Base-by-base conservation (phyloP, 1,284 basidiomycete genomes). In the Ustilago xerochloae region DNA sequence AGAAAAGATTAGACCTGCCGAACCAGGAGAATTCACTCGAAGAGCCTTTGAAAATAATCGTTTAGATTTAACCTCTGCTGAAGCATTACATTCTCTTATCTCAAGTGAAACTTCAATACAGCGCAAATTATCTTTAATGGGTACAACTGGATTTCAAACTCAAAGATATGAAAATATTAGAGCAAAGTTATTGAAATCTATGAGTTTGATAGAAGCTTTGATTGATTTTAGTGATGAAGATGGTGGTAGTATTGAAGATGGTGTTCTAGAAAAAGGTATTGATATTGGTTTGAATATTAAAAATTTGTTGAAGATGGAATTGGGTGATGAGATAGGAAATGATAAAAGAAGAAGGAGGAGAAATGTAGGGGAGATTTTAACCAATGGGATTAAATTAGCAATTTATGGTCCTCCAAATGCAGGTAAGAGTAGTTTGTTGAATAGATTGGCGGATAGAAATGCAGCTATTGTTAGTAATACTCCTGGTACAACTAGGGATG, bases 221-320 rank as follows among this genome's bases (percentile, higher is more conserved):
- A 94, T 96, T 60, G 93, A 95, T 83, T 96, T 95, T 83, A 91
- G 91, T 6, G 93, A 95, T 84, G 91, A 91, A 24, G 93, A 94
- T 80, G 91, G 92, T 20, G 89, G n/a, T n/a, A n/a, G n/a, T n/a
- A n/a, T 94, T 32, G 92, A 93, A 71, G 90, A 91, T 33, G 91
- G 90, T 18, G 88, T 90, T 2, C 90, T 89, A n/a, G n/a, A n/a
- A n/a, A n/a, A n/a, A n/a, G n/a, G n/a, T n/a, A n/a, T n/a, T n/a
- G n/a, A n/a, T n/a, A n/a, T n/a, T n/a, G n/a, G n/a, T n/a, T n/a
- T n/a, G n/a, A n/a, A n/a, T n/a, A n/a, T n/a, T n/a, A n/a, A n/a
- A n/a, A n/a, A n/a, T n/a, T n/a, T n/a, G n/a, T n/a, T n/a, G n/a
- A n/a, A n/a, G n/a, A n/a, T n/a, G n/a, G n/a, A n/a, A n/a, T n/a